Percentiles rank a stretch among this genome's conserved stretches.
Conservation (phyloP, 805 yeast species). For the Saccharomycopsis fibuligera region DNA sequence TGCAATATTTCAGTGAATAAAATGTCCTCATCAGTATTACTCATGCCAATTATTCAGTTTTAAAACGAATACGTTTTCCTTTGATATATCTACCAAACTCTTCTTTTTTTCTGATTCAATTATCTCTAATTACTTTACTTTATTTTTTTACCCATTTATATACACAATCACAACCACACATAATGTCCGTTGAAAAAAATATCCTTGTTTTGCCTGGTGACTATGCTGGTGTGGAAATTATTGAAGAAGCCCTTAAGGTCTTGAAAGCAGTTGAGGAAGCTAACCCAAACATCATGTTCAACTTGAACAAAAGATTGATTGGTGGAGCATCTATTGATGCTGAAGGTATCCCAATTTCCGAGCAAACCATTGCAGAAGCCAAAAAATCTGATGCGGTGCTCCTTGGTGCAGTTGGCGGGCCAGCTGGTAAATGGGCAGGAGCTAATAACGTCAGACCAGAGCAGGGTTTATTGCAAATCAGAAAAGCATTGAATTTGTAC, state of each 20-base stretch:
- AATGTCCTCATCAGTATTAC: too few relatives aligned
- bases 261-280: slow-evolving; percentile 66
- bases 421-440: slow-evolving; percentile 89
- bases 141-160: too few relatives aligned
- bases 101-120: background rate
- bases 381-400: slow-evolving; percentile 90
- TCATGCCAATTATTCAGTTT: too few relatives aligned
- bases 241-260: slow-evolving; percentile 88
- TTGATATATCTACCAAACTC: too few relatives aligned
- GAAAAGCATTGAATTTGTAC: slow-evolving; percentile 89
- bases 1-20: too few relatives aligned
- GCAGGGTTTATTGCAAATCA: slow-evolving; percentile 88
- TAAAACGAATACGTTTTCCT: background rate
- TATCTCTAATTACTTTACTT: background rate
- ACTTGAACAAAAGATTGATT: slow-evolving; percentile 76
- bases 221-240: slow-evolving; percentile 91
- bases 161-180: background rate
- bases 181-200: slow-evolving; percentile 38
- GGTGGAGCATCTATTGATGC: slow-evolving; percentile 99
- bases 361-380: slow-evolving; percentile 74
- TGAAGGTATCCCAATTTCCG: slow-evolving; percentile 87
- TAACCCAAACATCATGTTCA: slow-evolving; percentile 53
- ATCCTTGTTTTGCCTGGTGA: slow-evolving; percentile 93
- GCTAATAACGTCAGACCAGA: slow-evolving; percentile 76
- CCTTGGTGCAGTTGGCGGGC: slow-evolving; percentile 98